Evolutionary conservation across 2,329 filamentous ascomycete genomes (phyloP).

Genomic region (Shiraia bambusicola): DNA sequence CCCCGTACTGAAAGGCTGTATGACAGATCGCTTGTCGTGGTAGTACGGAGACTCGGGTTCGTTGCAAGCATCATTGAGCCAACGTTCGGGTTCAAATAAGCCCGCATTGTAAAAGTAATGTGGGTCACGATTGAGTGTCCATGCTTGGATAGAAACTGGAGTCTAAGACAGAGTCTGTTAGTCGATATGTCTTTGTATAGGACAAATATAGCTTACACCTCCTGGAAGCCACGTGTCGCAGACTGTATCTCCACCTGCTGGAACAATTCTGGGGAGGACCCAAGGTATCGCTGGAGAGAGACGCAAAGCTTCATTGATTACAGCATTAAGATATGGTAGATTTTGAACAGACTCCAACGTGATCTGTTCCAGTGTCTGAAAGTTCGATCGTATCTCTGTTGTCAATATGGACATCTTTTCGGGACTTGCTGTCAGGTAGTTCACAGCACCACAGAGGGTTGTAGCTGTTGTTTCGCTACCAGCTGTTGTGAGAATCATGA

Average conservation of each 20-base stretch:
- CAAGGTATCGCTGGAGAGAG: constrained; percentile 10
- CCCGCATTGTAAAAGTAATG: background rate
- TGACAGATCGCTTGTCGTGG: background rate
- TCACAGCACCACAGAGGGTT: constrained; percentile 33
- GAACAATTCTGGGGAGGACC: constrained; percentile 2
- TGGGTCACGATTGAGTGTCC: background rate
- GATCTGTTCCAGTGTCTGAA: background rate
- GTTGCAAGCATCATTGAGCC: background rate
- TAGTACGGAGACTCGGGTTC: background rate
- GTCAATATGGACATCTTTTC: constrained; percentile 1
- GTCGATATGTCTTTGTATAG: no score
- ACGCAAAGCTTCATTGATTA: constrained; percentile 11
- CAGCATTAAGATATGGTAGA: constrained; percentile 17
- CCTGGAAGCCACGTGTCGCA: constrained; percentile 4
- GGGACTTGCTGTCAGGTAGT: constrained; percentile 12
- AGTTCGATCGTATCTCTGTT: constrained; percentile 7
- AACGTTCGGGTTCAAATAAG: constrained; percentile 1
- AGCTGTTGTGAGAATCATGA: constrained; percentile 34
- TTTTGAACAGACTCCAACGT: constrained; percentile 2
- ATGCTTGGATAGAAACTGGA: background rate
- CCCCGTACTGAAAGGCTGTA: constrained; percentile 1
- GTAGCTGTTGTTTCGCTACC: constrained; percentile 46
- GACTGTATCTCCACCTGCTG: constrained; percentile 9
- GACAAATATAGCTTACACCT: no score
- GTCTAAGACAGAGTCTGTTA: background rate